phyloP scores from a whole-genome alignment of 768 basidiomycete species.

The Russula dissimulans region DNA sequence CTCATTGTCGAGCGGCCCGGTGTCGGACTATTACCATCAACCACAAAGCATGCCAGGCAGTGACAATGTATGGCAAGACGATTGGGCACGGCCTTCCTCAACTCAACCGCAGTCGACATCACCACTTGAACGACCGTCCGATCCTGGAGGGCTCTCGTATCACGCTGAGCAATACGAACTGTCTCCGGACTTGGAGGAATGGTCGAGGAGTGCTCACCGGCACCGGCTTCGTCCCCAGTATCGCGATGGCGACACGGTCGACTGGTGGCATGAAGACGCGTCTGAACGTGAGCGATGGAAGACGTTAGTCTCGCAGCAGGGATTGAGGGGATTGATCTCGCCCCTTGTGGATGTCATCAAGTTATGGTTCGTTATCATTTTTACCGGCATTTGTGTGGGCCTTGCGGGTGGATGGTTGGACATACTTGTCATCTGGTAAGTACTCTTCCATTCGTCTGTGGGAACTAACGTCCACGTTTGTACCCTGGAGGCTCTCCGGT shows the following conservation, averaged over 20 bases:
- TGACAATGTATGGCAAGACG: neutral
- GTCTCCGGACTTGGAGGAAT: conserved; percentile 8
- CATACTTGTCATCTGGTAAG: conserved; percentile 63
- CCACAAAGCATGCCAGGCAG: neutral
- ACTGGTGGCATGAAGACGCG: conserved; percentile 61
- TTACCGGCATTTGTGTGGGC: conserved; percentile 60
- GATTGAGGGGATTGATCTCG: conserved; percentile 45
- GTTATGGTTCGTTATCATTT: conserved; percentile 59
- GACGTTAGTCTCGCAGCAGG: conserved; percentile 39
- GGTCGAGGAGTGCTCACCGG: conserved; percentile 16
- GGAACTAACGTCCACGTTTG: neutral
- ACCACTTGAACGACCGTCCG: neutral
- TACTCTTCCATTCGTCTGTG: neutral
- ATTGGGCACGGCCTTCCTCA: neutral
- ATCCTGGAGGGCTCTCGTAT: neutral
- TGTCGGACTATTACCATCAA: no score
- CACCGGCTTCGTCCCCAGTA: conserved; percentile 28
- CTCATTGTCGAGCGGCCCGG: neutral
- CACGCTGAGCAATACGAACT: conserved; percentile 17
- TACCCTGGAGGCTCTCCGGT: conserved; percentile 48
- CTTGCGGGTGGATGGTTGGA: conserved; percentile 64
- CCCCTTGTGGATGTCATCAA: conserved; percentile 48
- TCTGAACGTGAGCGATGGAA: conserved; percentile 50
- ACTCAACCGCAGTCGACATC: neutral
- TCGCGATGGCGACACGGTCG: conserved; percentile 52